Evolutionary conservation across 257 asterid species (phyloP), one percentile per base, ranked within the genome.

Genomic region (Galeopsis tetrahit): DNA sequence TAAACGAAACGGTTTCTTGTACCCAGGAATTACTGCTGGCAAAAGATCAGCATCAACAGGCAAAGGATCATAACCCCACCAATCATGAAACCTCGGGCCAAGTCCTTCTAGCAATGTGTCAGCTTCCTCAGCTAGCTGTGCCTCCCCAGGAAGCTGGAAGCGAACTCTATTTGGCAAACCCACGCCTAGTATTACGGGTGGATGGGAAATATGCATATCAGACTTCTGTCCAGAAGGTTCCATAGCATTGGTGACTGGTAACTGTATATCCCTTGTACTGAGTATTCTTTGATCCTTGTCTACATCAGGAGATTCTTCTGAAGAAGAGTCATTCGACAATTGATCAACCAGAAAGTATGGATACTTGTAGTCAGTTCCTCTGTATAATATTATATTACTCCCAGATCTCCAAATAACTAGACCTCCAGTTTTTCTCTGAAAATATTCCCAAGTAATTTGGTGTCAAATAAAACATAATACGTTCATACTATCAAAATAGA

Each of bases 391-490:
- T 73, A 95, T 86, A 66, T 85, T 87, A 76, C 94, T 78, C 84
- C 99, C 99, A 69, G 98, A 90, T 83, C 99, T 90, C 99, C 99
- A 95, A 78, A 92, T 60, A 77, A 95, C 99, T 68, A 92, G 76
- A 61, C 99, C 99, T 82, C 98, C 99, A 56, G 98, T 90, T 83
- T 90, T 92, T 73, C 75, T 90, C 99, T 95, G 96, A 80, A 80
- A 82, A 80, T 52, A 69, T 51, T 70, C 38, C 77, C 63, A 68
- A 64, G 21, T 15, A 70, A 61, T 76, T 61, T 65, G 46, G 49
- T 2, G 64, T 73, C 63, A 75, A 73, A 68, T 38, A 48, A 59
- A 65, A 40, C 76, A 66, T 28, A 48, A 17, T 56, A 56, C 7
- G 48, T 40, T 43, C 21, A 34, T 49, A 67, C 42, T 7, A 69